These are phyloP conservation scores for Penicillium expansum DNA, from an alignment of 2,329 filamentous ascomycete genomes.

Conservation along the genomic window DNA sequence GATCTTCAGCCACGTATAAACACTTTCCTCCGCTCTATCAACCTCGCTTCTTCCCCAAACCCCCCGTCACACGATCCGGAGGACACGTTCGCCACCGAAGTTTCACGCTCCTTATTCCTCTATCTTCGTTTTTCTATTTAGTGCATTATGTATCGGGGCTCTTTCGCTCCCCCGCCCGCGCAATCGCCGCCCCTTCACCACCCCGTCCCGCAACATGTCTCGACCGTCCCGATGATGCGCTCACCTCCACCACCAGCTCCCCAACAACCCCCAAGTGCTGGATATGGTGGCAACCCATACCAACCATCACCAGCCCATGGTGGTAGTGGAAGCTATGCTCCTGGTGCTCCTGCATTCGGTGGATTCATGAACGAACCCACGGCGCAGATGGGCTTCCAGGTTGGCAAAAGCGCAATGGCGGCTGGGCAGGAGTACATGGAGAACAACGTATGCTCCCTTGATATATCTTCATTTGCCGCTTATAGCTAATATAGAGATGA, in stretches of 20 bases:
- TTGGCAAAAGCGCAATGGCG: constrained; percentile 86
- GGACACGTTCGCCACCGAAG: constrained; percentile 5
- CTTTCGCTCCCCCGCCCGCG: constrained; percentile 71
- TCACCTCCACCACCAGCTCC: constrained; percentile 80
- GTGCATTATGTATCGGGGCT: constrained; percentile 73
- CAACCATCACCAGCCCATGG: constrained; percentile 45
- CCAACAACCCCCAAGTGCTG: constrained; percentile 62
- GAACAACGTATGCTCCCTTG: constrained; percentile 69
- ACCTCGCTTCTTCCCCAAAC: constrained; percentile 7
- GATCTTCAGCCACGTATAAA: constrained; percentile 37
- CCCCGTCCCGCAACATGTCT: constrained; percentile 96
- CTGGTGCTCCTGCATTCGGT: constrained; percentile 62
- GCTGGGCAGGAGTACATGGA: constrained; percentile 93
- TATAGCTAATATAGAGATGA: not conserved
- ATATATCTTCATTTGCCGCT: not conserved
- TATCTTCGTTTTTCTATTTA: constrained; percentile 7
- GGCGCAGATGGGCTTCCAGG: constrained; percentile 89
- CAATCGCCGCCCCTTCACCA: constrained; percentile 92
- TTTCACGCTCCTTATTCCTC: constrained; percentile 11
- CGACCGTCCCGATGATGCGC: constrained; percentile 92
- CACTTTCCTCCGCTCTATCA: constrained; percentile 20
- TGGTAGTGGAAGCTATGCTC: constrained; percentile 40
- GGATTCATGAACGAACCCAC: constrained; percentile 96
- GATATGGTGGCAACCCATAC: constrained; percentile 51
- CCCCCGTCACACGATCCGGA: constrained; percentile 9